Evolutionary conservation across 495 filamentous ascomycete genomes (phyloP), one percentile per base, ranked within the genome.

Genomic region (Trypethelium eluteriae): DNA sequence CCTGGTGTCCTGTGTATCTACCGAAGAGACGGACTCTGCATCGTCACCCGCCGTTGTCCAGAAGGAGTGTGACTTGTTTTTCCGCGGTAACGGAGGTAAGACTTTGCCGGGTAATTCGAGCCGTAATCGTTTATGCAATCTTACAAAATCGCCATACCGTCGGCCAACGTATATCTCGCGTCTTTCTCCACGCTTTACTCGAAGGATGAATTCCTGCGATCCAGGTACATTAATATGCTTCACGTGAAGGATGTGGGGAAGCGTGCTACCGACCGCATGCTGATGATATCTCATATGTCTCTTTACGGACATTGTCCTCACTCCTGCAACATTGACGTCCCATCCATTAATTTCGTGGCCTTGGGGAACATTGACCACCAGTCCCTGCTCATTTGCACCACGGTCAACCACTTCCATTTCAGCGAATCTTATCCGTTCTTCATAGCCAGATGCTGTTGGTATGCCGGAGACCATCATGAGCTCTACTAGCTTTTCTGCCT

Each of bases 401-500:
- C 92, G 84, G 69, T 98, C 94, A 18, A 98, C 91, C 25, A 97
- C 90, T 74, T 98, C 94, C 76, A 98, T 88, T 77, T 98, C 94
- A 0, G 92, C 90, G 73, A 98, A 98, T 46, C 91, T 84, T 69
- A 98, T 96, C 18, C 94, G 84, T 75, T 98, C 94, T 77, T 98
- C 94, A 72, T 98, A 98, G 2, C 94, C 94, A 18, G 92, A 96
- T 16, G 94, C 92, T 2, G 94, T 98, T 32, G 89, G 92, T 61
- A 98, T 88, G 3, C 95, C 94, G 3, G 92, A 96, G 18, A 98
- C 95, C 92, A 98, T 96, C 94, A 98, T 98, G 66, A 98, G 80
- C 79, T 98, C 94, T 38, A 98, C 89, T 63, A 98, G 78, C 81
- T 98, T 98, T 74, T 92, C 87, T 38, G 90, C 90, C 82, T 98